Evolutionary conservation across 202 grass and related monocot species (phyloP).

Genomic region (Eragrostis tef): DNA sequence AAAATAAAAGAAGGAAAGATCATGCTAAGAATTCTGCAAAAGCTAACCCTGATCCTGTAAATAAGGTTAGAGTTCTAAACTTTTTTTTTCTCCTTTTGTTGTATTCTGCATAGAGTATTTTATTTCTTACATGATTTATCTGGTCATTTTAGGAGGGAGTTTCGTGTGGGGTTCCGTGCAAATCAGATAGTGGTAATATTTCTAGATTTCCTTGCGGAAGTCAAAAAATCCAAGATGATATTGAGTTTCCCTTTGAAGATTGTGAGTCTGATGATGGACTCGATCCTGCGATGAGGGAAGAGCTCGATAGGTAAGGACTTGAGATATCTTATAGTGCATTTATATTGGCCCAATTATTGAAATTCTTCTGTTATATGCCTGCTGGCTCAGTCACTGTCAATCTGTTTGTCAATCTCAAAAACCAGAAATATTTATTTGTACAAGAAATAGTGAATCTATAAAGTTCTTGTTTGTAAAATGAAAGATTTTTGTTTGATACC

Average conservation of each 20-base stretch:
- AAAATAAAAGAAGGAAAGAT: conserved; percentile 90
- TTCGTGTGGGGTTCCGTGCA: conserved; percentile 48
- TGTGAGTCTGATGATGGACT: conserved; percentile 86
- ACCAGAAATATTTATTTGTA: not conserved
- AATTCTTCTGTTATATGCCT: too few species aligned
- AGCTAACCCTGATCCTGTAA: conserved; percentile 48
- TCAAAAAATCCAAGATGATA: conserved; percentile 60
- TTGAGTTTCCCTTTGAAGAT: conserved; percentile 82
- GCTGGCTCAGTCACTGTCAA: too few species aligned
- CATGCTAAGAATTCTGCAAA: conserved; percentile 63
- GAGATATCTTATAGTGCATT: conserved; percentile 7
- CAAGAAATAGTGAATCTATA: not conserved
- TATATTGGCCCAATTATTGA: too few species aligned
- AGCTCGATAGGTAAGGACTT: conserved; percentile 83
- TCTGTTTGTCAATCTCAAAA: too few species aligned
- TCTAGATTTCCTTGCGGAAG: conserved; percentile 60
- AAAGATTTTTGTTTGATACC: not conserved
- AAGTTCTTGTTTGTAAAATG: not conserved
- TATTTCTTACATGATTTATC: conserved; percentile 38
- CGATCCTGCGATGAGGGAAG: conserved; percentile 95
- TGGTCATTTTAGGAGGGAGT: conserved; percentile 59
- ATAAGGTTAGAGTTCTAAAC: conserved; percentile 48
- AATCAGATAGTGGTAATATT: conserved; percentile 51
- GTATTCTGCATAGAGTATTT: conserved; percentile 20
- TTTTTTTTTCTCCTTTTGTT: not conserved